Conservation (phyloP, 257 asterid genomes). For the Solanum raphanifolium region DNA sequence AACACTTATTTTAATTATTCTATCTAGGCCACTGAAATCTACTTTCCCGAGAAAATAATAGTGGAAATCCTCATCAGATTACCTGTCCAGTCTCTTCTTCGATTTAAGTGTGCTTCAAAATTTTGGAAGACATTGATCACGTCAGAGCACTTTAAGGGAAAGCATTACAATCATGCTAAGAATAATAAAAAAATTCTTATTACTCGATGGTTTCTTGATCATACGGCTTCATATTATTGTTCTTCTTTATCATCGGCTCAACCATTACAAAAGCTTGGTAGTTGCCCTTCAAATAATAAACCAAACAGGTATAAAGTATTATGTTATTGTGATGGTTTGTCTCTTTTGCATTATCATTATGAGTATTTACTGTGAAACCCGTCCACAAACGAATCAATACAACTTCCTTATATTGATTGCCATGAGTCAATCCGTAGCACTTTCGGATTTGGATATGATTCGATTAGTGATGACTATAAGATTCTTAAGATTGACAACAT, state of each 20-base stretch:
- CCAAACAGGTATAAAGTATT: too few relatives aligned
- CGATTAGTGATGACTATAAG: background rate
- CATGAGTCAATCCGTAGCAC: background rate
- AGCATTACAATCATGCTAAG: background rate
- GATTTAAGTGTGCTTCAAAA: background rate
- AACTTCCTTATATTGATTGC: background rate
- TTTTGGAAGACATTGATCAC: background rate
- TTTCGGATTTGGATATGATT: background rate
- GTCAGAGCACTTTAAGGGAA: background rate
- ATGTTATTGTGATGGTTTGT: too few relatives aligned
- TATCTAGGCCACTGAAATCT: background rate
- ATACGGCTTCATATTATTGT: background rate
- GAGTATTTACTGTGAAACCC: too few relatives aligned
- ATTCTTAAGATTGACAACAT: background rate
- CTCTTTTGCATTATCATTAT: too few relatives aligned
- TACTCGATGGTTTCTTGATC: background rate
- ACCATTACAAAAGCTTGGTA: background rate
- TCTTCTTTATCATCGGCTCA: background rate
- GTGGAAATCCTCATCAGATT: background rate
- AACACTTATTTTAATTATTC: background rate
- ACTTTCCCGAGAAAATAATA: background rate
- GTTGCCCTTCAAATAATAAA: background rate
- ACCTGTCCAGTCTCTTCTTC: background rate
- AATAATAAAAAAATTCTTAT: background rate
- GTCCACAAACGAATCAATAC: background rate